These are phyloP conservation scores for Ceratobasidium sp. DNA, from an alignment of 1,284 basidiomycete genomes.

Conservation along the genomic window DNA sequence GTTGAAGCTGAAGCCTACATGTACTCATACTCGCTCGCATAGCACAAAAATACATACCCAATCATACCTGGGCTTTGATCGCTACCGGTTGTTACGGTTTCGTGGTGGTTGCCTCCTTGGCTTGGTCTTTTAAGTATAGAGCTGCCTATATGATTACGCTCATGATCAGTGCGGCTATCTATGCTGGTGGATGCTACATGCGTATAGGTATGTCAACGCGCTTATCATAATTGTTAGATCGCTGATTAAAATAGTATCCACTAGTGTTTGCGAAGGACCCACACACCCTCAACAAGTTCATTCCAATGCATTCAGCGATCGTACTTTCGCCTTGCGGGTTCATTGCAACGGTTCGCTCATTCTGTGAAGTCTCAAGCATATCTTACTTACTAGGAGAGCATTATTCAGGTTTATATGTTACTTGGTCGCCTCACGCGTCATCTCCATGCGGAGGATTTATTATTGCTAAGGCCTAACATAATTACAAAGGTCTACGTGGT, in stretches of 20 bases:
- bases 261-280: slow-evolving; percentile 53
- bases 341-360: slow-evolving; percentile 66
- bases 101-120: background rate
- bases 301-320: slow-evolving; percentile 72
- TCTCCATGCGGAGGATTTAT: slow-evolving; percentile 66
- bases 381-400: background rate
- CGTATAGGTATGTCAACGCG: slow-evolving; percentile 58
- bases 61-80: slow-evolving; percentile 16
- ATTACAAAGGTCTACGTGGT: slow-evolving; percentile 69
- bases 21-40: background rate
- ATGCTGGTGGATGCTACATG: slow-evolving; percentile 63
- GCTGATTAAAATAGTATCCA: slow-evolving; percentile 14
- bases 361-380: background rate
- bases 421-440: slow-evolving; percentile 72
- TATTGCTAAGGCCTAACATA: slow-evolving; percentile 68
- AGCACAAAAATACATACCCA: slow-evolving; percentile 34
- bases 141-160: slow-evolving; percentile 72
- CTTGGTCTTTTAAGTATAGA: slow-evolving; percentile 22
- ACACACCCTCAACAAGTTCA: slow-evolving; percentile 60
- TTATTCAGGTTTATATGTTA: slow-evolving; percentile 69
- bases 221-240: background rate
- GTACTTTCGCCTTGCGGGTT: slow-evolving; percentile 77
- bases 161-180: slow-evolving; percentile 72
- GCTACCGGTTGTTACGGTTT: background rate
- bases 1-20: background rate